These are phyloP conservation scores for Vanilla planifolia DNA, from an alignment of 106 monocot species.

Conservation along the genomic window DNA sequence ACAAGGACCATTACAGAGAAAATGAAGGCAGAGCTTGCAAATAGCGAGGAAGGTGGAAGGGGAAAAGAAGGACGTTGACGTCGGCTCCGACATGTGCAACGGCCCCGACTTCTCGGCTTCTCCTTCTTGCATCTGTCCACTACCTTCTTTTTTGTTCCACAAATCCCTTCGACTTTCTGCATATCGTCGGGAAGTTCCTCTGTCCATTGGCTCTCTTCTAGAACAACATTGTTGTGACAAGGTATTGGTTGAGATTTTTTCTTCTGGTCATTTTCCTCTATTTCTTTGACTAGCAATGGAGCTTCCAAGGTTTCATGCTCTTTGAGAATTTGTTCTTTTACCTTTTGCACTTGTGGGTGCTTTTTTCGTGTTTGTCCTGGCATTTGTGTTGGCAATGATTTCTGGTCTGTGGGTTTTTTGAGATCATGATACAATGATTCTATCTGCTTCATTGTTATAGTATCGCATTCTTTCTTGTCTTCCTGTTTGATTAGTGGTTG, in stretches of 20 bases:
- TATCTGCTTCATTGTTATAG: not conserved
- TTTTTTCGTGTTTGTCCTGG: constrained; percentile 1
- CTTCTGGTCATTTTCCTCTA: not conserved
- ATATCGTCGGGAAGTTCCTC: not conserved
- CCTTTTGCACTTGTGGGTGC: not conserved
- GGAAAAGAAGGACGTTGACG: not conserved
- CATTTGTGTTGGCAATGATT: not conserved
- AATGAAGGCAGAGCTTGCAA: not conserved
- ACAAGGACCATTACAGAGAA: constrained; percentile 5
- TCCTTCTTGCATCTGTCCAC: not conserved
- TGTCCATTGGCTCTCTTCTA: not conserved
- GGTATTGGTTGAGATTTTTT: not conserved
- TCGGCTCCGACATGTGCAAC: not conserved
- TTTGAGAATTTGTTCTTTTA: not conserved
- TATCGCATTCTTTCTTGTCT: not conserved
- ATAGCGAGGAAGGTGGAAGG: not conserved
- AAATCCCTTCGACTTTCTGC: not conserved
- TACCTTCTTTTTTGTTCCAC: no score
- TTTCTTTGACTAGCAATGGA: not conserved
- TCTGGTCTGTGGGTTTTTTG: not conserved
- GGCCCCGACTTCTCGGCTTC: not conserved
- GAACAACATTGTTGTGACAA: not conserved
- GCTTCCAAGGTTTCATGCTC: not conserved
- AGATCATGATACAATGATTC: not conserved
- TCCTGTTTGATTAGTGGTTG: not conserved